Base-by-base conservation (phyloP, 495 filamentous ascomycete species). In the Xylaria nigripes region DNA sequence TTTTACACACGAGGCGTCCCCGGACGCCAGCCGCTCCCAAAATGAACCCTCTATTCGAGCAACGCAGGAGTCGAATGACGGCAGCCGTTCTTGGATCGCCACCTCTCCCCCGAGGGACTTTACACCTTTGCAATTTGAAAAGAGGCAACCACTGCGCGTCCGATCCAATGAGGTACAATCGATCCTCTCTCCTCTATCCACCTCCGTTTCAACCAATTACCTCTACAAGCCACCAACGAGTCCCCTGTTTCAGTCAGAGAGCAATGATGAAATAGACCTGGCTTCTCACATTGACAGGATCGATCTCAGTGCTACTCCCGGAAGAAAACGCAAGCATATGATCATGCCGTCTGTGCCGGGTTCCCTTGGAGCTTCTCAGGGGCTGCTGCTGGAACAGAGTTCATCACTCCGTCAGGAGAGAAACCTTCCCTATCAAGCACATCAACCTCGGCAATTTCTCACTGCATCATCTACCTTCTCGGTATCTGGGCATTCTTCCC, bases 151-250 rank as follows among this genome's bases (percentile, higher is more conserved):
- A 49, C 2, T 63, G 57, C 47, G 56, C 55, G 41, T 51, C 56
- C 49, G 67, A 68, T 52, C 61, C 57, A 13, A 71, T 68, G 57
- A 68, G 50, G 36, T 60, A 56, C 61, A 49, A 68, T 61, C 45
- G 55, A 79, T 61, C 74, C 84, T 56, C 36, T 81, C 84, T 13
- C 90, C 89, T 0, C 59, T 91, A 3, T 84, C 84, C 8, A 86
- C 86, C 15, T 40, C 51, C 1, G 70, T 80, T n/a, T 86, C 89
- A 0, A 89, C 87, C 2, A 90, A 82, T 57, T 96, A 95, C 68
- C 75, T 87, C 18, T 83, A 93, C 41, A 87, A 90, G 66, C 81
- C 86, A 3, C 92, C 93, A 5, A 97, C 93, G 10, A 97, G 90
- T 55, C 94, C 93, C 18, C 73, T 98, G 21, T 90, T 92, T 2